A percentile compares a stretch with the other conserved stretches of the same genome.
Evolutionary conservation across 2,329 filamentous ascomycete genomes (phyloP).

Genomic region (Trichophaea hybrida): DNA sequence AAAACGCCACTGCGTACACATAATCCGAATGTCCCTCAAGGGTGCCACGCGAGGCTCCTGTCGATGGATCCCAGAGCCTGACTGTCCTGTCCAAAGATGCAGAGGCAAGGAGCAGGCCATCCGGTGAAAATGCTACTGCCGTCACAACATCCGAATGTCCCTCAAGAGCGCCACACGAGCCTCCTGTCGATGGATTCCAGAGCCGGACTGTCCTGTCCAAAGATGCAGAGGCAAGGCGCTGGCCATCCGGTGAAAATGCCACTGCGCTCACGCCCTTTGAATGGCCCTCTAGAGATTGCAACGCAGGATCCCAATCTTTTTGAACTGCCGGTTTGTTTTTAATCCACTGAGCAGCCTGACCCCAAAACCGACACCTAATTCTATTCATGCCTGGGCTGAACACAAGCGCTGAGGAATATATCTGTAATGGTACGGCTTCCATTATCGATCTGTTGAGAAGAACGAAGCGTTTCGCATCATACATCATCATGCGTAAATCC

Average conservation of each 20-base stretch:
- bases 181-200: not conserved
- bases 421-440: not conserved
- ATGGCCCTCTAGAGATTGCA: slow-evolving; percentile 87
- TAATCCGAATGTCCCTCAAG: too few relatives aligned
- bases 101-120: too few relatives aligned
- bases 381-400: not conserved
- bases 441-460: not conserved
- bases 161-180: not conserved
- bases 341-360: not conserved
- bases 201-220: not conserved
- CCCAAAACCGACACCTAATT: not conserved
- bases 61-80: too few relatives aligned
- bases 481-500: not conserved
- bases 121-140: slow-evolving; percentile 86
- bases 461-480: not conserved
- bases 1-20: too few relatives aligned
- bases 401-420: not conserved
- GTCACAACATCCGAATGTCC: slow-evolving; percentile 45
- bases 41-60: too few relatives aligned
- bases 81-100: too few relatives aligned
- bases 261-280: slow-evolving; percentile 39
- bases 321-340: not conserved
- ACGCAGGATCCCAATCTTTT: slow-evolving; percentile 38
- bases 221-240: too few relatives aligned
- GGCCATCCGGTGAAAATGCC: not conserved